These are phyloP conservation scores for Trichoderma simmonsii DNA, from an alignment of 2,329 filamentous ascomycete genomes.

Conservation along the genomic window DNA sequence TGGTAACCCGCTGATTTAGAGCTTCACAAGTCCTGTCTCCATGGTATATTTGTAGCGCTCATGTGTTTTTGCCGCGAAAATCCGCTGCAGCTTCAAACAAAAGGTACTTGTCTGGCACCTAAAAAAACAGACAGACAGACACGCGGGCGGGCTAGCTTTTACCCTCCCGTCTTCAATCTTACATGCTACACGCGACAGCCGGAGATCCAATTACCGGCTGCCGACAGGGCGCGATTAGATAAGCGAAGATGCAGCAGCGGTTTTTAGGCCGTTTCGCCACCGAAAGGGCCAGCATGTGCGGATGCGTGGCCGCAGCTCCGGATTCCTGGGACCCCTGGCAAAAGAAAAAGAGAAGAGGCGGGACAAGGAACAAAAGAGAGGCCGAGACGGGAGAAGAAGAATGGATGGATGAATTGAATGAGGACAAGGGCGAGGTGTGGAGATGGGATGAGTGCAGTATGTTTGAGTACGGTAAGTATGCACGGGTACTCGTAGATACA, in stretches of 20 bases:
- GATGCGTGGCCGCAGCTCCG: not conserved
- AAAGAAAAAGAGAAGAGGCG: not conserved
- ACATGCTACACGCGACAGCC: not conserved
- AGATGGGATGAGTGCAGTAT: not conserved
- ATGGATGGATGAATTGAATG: not conserved
- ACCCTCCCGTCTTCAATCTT: no score
- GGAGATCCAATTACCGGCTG: conserved; percentile 1
- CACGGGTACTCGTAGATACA: not conserved
- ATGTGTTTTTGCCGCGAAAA: not conserved
- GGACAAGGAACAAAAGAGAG: not conserved
- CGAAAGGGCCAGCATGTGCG: not conserved
- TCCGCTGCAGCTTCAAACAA: not conserved
- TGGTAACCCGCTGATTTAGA: not conserved
- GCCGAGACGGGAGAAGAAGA: not conserved
- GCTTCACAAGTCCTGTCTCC: not conserved
- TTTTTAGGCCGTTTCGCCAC: not conserved
- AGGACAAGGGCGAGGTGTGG: not conserved
- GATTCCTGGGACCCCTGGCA: not conserved
- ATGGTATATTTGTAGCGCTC: not conserved
- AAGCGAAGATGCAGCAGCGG: not conserved
- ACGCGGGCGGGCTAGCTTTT: not conserved
- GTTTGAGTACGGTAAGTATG: not conserved
- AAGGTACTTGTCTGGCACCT: not conserved
- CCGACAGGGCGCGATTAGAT: not conserved
- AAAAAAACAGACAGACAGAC: not conserved